Evolutionary conservation across 1,139 yeast species (phyloP).

Genomic region (Nakaseomyces sp.): DNA sequence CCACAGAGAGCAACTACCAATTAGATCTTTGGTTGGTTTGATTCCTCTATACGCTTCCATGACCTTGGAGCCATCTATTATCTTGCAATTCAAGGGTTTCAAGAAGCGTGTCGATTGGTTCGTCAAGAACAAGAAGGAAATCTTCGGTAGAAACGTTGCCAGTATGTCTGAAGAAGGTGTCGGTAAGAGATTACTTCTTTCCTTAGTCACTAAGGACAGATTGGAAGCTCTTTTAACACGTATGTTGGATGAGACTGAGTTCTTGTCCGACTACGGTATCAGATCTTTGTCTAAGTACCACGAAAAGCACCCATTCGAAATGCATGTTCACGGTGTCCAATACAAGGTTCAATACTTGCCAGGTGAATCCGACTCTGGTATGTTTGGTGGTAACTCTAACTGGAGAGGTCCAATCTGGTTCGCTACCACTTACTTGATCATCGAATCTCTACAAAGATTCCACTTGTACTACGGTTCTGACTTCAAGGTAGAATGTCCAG

Average conservation of each 20-base stretch:
- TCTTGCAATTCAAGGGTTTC: conserved; percentile 72
- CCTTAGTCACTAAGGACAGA: conserved; percentile 74
- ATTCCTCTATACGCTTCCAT: conserved; percentile 85
- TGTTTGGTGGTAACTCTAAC: conserved; percentile 93
- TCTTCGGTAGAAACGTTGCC: conserved; percentile 78
- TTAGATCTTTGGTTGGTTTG: conserved; percentile 80
- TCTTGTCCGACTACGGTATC: conserved; percentile 75
- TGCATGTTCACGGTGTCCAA: conserved; percentile 71
- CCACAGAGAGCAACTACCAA: conserved; percentile 63
- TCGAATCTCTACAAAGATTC: conserved; percentile 80
- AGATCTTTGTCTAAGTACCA: conserved; percentile 82
- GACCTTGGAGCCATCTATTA: conserved; percentile 76
- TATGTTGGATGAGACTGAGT: conserved; percentile 82
- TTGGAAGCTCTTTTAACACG: conserved; percentile 63
- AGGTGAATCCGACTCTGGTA: conserved; percentile 85
- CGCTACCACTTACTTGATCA: conserved; percentile 77
- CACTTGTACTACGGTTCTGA: conserved; percentile 82
- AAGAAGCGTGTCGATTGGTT: conserved; percentile 81
- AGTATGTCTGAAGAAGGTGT: conserved; percentile 76
- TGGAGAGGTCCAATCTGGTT: conserved; percentile 98
- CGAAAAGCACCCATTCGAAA: conserved; percentile 72
- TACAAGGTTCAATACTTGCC: conserved; percentile 74
- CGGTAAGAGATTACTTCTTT: conserved; percentile 70
- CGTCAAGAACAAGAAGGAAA: conserved; percentile 53
- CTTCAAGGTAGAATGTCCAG: conserved; percentile 79